Percentiles rank a stretch among this genome's conserved stretches.
Conservation (phyloP, 495 filamentous ascomycete species). For the Aspergillus kassunensis region DNA sequence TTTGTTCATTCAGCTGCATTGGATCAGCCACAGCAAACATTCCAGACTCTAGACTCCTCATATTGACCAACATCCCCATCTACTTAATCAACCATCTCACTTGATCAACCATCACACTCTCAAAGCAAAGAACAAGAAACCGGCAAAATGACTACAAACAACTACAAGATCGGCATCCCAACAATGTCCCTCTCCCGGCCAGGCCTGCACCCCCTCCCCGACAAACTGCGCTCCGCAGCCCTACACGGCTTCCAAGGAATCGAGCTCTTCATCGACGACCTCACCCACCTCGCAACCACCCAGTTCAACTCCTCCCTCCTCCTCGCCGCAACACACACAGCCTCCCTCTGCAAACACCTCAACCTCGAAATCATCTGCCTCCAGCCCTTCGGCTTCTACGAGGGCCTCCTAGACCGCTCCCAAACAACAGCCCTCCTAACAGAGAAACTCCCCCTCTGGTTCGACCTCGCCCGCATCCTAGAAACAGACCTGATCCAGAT, state of each 20-base stretch:
- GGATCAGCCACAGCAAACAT: slow-evolving; percentile 2
- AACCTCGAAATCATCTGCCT: slow-evolving; percentile 63
- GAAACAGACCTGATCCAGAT: slow-evolving; percentile 69
- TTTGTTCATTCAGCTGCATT: neutral
- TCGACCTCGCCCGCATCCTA: slow-evolving; percentile 59
- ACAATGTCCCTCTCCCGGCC: slow-evolving; percentile 73
- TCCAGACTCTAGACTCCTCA: too few species aligned
- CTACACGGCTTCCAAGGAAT: slow-evolving; percentile 64
- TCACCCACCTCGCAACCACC: slow-evolving; percentile 58
- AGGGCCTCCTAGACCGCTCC: slow-evolving; percentile 63
- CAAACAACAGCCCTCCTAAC: slow-evolving; percentile 52
- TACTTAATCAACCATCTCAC: neutral
- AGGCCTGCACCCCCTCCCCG: slow-evolving; percentile 57
- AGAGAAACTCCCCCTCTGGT: slow-evolving; percentile 65
- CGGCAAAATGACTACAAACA: neutral
- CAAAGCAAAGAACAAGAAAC: neutral
- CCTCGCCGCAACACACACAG: slow-evolving; percentile 55
- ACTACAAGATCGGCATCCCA: slow-evolving; percentile 46
- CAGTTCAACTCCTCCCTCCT: slow-evolving; percentile 49
- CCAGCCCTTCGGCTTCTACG: slow-evolving; percentile 78
- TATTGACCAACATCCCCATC: too few species aligned
- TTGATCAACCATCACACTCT: neutral
- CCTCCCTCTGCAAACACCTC: slow-evolving; percentile 52
- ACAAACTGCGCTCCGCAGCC: slow-evolving; percentile 64
- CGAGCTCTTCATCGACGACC: slow-evolving; percentile 80